These are phyloP conservation scores for Candida golubevii DNA, from an alignment of 805 yeast genomes.

Conservation along the genomic window DNA sequence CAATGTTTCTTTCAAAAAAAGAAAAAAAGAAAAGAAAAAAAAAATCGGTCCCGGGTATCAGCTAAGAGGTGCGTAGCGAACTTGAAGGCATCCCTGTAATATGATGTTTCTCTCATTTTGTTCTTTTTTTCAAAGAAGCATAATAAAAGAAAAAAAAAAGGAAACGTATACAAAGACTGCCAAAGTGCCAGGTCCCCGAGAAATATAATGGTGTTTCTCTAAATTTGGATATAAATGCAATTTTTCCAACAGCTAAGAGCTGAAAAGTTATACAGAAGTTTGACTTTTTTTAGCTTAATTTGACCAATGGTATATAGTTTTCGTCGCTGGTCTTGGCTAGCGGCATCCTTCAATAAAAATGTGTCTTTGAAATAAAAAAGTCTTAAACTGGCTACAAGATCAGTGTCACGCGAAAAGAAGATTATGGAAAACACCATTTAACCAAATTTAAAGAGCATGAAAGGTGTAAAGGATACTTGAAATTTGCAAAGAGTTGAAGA, in stretches of 20 bases:
- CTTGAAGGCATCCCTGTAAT: neutral
- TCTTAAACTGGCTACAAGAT: no score
- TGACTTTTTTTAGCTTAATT: no score
- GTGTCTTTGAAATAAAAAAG: neutral
- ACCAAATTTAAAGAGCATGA: no score
- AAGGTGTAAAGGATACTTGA: no score
- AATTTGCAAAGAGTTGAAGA: no score
- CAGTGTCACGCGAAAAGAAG: no score
- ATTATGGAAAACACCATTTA: no score
- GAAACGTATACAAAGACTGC: neutral
- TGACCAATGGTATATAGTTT: neutral
- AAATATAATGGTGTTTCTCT: neutral
- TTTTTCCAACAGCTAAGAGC: neutral
- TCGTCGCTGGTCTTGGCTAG: neutral
- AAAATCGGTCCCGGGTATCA: no score
- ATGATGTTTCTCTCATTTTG: neutral
- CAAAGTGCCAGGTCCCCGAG: neutral
- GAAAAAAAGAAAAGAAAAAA: no score
- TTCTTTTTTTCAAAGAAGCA: neutral
- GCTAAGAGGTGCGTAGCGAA: no score
- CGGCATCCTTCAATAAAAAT: neutral
- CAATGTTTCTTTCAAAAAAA: no score
- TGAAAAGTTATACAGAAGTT: no score
- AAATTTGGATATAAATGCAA: neutral
- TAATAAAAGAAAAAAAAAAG: neutral